phyloP scores from a whole-genome alignment of 192 early-diverging fungal genomes.

The Diversispora eburnea region DNA sequence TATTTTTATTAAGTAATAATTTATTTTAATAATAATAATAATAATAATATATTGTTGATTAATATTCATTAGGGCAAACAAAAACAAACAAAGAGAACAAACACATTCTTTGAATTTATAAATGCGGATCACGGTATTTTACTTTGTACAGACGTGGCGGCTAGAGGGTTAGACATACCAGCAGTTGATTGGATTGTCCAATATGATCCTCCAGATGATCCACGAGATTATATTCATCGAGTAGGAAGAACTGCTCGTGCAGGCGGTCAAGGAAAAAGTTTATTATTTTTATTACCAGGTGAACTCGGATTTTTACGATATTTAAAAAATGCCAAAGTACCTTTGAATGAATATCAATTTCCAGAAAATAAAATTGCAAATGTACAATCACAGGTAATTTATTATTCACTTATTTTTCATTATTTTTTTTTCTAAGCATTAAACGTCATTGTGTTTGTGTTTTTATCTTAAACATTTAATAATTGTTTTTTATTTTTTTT shows the following conservation, averaged over 20 bases:
- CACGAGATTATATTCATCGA: constrained; percentile 93
- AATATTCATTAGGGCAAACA: constrained; percentile 64
- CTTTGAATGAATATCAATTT: constrained; percentile 99
- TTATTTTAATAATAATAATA: background rate
- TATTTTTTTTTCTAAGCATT: too few relatives aligned
- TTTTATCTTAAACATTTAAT: too few relatives aligned
- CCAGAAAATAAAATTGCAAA: constrained; percentile 92
- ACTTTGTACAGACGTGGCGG: constrained; percentile 96
- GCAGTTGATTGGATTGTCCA: constrained; percentile 99
- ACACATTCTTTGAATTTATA: constrained; percentile 98
- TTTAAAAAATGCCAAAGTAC: constrained; percentile 97
- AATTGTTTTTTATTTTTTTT: background rate
- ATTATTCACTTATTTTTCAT: background rate
- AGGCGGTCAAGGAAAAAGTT: constrained; percentile 81
- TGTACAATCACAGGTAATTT: constrained; percentile 74
- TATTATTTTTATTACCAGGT: constrained; percentile 91
- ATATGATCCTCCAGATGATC: constrained; percentile 99
- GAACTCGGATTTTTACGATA: constrained; percentile 95
- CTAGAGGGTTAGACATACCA: constrained; percentile 96
- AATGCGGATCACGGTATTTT: constrained; percentile 93
- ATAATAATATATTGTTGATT: background rate
- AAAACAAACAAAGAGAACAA: constrained; percentile 98
- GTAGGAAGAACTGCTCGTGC: constrained; percentile 96
- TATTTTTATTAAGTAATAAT: background rate
- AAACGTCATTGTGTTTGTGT: too few relatives aligned